These are phyloP conservation scores for Fusarium liriodendri DNA, from an alignment of 2,329 filamentous ascomycete genomes.

Conservation along the genomic window DNA sequence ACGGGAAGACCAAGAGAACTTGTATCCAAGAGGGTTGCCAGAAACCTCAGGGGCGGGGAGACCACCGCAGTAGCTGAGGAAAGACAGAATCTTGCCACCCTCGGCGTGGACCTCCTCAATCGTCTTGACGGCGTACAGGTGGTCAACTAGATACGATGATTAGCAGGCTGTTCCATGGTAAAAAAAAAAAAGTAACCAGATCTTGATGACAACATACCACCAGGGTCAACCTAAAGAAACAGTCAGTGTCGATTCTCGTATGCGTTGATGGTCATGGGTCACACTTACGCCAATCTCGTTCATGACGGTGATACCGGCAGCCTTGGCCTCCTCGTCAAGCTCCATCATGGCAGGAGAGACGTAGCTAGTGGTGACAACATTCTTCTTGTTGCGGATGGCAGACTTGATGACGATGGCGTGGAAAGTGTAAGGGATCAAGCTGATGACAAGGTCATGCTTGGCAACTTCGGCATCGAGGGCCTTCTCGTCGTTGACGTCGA, in stretches of 20 bases:
- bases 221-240: constrained; percentile 35
- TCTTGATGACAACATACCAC: constrained; percentile 14
- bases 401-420: constrained; percentile 92
- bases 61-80: constrained; percentile 88
- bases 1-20: constrained; percentile 66
- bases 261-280: neutral
- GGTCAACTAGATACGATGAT: constrained; percentile 27
- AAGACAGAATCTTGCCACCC: constrained; percentile 86
- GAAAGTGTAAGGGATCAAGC: constrained; percentile 91
- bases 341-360: constrained; percentile 93
- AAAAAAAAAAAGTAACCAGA: neutral
- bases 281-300: constrained; percentile 85
- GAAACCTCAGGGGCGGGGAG: constrained; percentile 76
- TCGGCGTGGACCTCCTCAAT: constrained; percentile 88
- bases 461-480: constrained; percentile 85
- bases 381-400: constrained; percentile 92
- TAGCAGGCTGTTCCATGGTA: neutral
- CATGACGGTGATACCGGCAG: constrained; percentile 95
- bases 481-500: constrained; percentile 82
- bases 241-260: neutral
- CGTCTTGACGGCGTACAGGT: constrained; percentile 82
- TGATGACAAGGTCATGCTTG: constrained; percentile 83
- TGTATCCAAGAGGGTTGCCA: constrained; percentile 93
- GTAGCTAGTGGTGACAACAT: constrained; percentile 96
- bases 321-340: constrained; percentile 84